Evolutionary conservation across 305 asterid genomes (phyloP).

Genomic region (Fraxinus angustifolia): DNA sequence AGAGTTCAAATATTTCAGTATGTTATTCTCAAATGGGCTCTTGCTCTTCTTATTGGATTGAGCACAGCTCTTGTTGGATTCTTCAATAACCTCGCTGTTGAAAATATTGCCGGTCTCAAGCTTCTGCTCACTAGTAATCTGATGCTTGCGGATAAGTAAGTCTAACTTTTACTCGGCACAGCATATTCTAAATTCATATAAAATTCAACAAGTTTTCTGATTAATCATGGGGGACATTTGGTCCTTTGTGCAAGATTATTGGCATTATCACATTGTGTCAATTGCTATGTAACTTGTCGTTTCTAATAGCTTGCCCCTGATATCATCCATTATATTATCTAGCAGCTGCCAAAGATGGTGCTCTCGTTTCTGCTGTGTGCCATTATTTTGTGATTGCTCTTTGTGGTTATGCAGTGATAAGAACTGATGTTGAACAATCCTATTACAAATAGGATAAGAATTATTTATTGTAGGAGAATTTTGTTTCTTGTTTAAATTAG

Average conservation of each 20-base stretch:
- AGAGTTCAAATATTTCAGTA: constrained; percentile 73
- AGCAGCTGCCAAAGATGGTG: background rate
- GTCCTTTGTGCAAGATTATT: background rate
- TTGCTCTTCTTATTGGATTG: constrained; percentile 83
- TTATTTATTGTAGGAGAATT: background rate
- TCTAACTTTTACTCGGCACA: constrained; percentile 6
- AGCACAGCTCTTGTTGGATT: constrained; percentile 79
- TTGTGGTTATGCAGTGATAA: background rate
- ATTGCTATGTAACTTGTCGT: background rate
- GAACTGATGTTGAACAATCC: background rate
- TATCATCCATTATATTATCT: background rate
- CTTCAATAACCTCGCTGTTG: constrained; percentile 82
- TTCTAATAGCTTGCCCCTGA: background rate
- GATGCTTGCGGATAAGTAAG: constrained; percentile 69
- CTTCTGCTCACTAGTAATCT: constrained; percentile 60
- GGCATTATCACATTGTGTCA: background rate
- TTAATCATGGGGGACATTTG: background rate
- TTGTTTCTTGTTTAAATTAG: background rate
- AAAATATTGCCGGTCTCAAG: constrained; percentile 89
- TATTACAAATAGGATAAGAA: background rate
- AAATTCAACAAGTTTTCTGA: background rate
- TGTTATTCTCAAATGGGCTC: constrained; percentile 82
- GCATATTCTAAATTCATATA: background rate
- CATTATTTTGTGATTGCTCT: background rate
- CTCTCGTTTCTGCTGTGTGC: background rate